phyloP scores from a whole-genome alignment of 257 asterid species.

The Lycium barbarum region DNA sequence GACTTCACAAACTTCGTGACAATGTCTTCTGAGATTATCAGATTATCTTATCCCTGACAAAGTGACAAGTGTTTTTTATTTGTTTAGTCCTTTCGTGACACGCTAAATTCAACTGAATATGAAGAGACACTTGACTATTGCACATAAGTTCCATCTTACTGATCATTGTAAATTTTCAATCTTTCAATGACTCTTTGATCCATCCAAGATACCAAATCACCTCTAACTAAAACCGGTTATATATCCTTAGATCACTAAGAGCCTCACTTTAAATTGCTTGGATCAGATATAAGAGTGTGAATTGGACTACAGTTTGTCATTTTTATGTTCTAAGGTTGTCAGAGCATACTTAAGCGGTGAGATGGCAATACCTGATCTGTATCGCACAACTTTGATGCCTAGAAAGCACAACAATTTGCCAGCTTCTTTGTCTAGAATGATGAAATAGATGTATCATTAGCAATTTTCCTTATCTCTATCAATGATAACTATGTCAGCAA shows the following conservation, averaged over 20 bases:
- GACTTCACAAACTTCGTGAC: neutral
- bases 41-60: neutral
- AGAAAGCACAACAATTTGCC: neutral
- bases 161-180: neutral
- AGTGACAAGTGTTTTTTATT: neutral
- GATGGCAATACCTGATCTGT: neutral
- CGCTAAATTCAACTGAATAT: neutral
- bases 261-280: slow-evolving; percentile 13
- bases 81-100: neutral
- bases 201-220: neutral
- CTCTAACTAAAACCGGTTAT: neutral
- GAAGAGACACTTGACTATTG: neutral
- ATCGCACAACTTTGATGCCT: neutral
- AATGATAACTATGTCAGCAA: neutral
- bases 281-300: neutral
- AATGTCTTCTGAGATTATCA: slow-evolving; percentile 7
- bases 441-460: neutral
- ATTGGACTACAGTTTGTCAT: neutral
- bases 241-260: neutral
- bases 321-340: neutral
- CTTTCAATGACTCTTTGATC: neutral
- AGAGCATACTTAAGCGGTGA: neutral
- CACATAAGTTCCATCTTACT: neutral
- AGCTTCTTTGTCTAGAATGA: neutral
- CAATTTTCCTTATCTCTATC: neutral